Percentiles rank a stretch among this genome's conserved stretches.
phyloP scores from a whole-genome alignment of 306 rosid genomes.

The Vigna hirtella region DNA sequence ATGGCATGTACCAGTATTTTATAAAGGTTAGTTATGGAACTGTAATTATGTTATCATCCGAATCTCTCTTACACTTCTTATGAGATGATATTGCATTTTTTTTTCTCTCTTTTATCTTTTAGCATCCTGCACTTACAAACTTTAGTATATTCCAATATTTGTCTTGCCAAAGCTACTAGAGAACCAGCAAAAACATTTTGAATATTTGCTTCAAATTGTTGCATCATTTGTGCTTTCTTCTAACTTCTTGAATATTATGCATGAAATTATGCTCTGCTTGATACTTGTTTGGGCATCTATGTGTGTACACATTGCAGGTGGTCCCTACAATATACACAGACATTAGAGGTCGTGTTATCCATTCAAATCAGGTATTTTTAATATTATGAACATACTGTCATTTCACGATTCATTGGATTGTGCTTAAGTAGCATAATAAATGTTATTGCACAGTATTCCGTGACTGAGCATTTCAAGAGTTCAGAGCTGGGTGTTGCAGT shows the following conservation, averaged over 20 bases:
- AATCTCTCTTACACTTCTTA: slow-evolving; percentile 6
- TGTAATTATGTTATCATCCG: slow-evolving; percentile 8
- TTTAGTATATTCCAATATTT: background rate
- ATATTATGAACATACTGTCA: slow-evolving; percentile 23
- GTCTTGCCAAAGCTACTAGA: background rate
- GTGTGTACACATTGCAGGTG: slow-evolving; percentile 60
- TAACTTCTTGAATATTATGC: background rate
- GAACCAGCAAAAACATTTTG: background rate
- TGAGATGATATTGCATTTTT: slow-evolving; percentile 9
- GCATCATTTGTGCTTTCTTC: slow-evolving; percentile 6
- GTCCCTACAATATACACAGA: slow-evolving; percentile 83
- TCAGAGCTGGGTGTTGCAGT: slow-evolving; percentile 61
- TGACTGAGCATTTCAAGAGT: slow-evolving; percentile 89
- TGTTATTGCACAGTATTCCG: slow-evolving; percentile 78
- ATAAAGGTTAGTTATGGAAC: slow-evolving; percentile 69
- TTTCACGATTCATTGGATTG: slow-evolving; percentile 33
- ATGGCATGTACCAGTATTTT: slow-evolving; percentile 86
- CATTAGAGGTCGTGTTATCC: slow-evolving; percentile 66
- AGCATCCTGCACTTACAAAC: slow-evolving; percentile 25
- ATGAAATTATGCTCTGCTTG: slow-evolving; percentile 19
- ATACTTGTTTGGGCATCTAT: slow-evolving; percentile 22
- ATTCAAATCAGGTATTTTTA: slow-evolving; percentile 84
- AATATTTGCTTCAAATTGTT: slow-evolving; percentile 28
- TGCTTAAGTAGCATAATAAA: slow-evolving; percentile 37
- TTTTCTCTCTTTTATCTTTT: background rate